Base-by-base conservation (phyloP, 2,329 filamentous ascomycete genomes). In the Xylariaceae sp. region DNA sequence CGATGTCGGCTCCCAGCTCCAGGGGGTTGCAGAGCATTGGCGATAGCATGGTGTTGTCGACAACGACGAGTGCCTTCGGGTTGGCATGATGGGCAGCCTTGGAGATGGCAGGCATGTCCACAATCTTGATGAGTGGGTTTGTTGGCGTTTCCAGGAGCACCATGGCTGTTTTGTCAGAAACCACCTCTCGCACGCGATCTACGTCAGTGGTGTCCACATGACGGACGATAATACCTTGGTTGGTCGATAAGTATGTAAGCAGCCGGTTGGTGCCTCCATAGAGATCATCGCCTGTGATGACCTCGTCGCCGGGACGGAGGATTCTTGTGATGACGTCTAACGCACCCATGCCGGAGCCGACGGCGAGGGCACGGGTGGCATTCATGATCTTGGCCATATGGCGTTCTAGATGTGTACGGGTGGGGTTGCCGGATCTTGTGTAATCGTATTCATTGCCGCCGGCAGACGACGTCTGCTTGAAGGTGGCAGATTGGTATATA, bases 341-440 rank as follows among this genome's bases (percentile, higher is more conserved):
- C 19, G 94, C 94, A 48, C 91, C 94, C 94, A 99, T 99, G 52
- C 94, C 94, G 1, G 93, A 97, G 48, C 92, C 91, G 42, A 97
- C 93, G 45, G 95, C 93, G 46, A 99, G 82, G 10, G 90, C 90
- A 51, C 95, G 88, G 64, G 86, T 85, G 42, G 94, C 94, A 63
- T 90, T 92, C 95, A 99, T 99, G 70, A 99, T 96, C 82, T 99
- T 99, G 66, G 95, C 94, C 63, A 99, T 79, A 72, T 99, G 94
- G 53, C 93, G 86, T 76, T 99, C 94, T 57, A 99, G 83, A 67
- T 99, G 94, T 33, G 93, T 96, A 60, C 94, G 84, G 53, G 94
- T 99, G 16, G 94, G 94, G 70, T 99, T 99, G 51, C 94, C 94
- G 34, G 92, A 97, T 56, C 95, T 89, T 54, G 94, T 97, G 77